Evolutionary conservation across 345 rosid genomes (phyloP).

Genomic region (Populus euphratica): DNA sequence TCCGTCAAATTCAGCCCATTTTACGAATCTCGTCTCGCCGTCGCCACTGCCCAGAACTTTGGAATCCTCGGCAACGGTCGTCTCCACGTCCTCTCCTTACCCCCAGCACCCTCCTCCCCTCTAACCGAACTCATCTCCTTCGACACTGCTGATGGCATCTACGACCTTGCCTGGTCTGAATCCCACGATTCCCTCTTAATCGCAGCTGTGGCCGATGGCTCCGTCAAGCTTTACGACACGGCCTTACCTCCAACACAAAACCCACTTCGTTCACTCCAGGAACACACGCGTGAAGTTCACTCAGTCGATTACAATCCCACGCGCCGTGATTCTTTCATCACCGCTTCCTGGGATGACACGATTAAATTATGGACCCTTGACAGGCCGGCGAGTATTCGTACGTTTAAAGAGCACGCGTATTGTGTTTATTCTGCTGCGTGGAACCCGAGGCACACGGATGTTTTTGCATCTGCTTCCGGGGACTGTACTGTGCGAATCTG

Average conservation of each 20-base stretch:
- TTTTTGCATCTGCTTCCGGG: slow-evolving; percentile 87
- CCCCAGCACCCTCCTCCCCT: slow-evolving; percentile 48
- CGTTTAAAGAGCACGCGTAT: slow-evolving; percentile 84
- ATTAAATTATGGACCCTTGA: slow-evolving; percentile 89
- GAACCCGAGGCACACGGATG: slow-evolving; percentile 89
- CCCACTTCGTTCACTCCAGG: slow-evolving; percentile 76
- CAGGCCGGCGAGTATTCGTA: slow-evolving; percentile 75
- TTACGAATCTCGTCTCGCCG: slow-evolving; percentile 81
- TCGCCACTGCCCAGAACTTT: slow-evolving; percentile 85
- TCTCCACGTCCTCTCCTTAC: slow-evolving; percentile 72
- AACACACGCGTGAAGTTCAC: slow-evolving; percentile 91
- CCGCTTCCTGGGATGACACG: slow-evolving; percentile 90
- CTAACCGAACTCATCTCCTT: slow-evolving; percentile 50
- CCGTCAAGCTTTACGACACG: slow-evolving; percentile 81
- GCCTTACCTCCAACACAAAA: slow-evolving; percentile 65
- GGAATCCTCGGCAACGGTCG: slow-evolving; percentile 97
- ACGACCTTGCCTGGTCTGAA: slow-evolving; percentile 88
- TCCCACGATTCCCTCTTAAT: slow-evolving; percentile 86
- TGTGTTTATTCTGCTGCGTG: slow-evolving; percentile 80
- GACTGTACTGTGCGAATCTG: slow-evolving; percentile 78
- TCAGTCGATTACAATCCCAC: slow-evolving; percentile 80
- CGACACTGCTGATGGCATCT: slow-evolving; percentile 89
- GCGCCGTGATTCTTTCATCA: slow-evolving; percentile 86
- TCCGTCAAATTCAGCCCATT: slow-evolving; percentile 88
- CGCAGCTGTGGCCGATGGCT: slow-evolving; percentile 81